Base-by-base conservation (phyloP, 2,329 filamentous ascomycete genomes). In the Harringtonia lauricola region DNA sequence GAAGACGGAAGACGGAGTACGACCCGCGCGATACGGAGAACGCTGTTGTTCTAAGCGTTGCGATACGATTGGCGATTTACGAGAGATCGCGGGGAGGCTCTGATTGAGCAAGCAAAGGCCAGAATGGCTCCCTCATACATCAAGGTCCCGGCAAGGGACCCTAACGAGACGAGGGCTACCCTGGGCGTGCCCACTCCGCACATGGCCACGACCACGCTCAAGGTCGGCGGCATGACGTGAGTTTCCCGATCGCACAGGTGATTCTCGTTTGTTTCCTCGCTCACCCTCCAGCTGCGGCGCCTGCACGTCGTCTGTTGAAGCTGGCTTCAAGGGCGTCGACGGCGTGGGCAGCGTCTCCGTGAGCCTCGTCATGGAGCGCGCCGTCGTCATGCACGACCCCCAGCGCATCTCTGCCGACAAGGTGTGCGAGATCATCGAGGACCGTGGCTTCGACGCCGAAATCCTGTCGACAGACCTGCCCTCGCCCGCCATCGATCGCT, bases 221-320 rank as follows among this genome's bases (percentile, higher is more conserved):
- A 83, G 57, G 83, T 98, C 34, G 87, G 84, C 52, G 92, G 92
- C 54, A 98, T 83, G 79, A 83, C 80, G 74, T 79, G 66, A 71
- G 72, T 72, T 18, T 7, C 18, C 22, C 14, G 34, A 33, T 43
- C 42, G 14, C 33, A 39, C 14, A 12, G 19, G 24, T 22, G 7
- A 22, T 9, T 24, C 14, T 22, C 28, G 8, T 26, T 10, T 24
- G 19, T n/a, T 31, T 35, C 19, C 15, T 28, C 30, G 13, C 19
- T 21, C 24, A 10, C 24, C 24, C 10, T 21, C 35, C 24, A 79
- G 74, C 51, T 98, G 92, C 66, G 89, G 90, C 58, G 83, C 90
- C 54, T 98, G 92, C 61, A 95, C 90, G 24, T 94, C 89, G 36
- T 83, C 92, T n/a, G 83, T 98, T 54, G 90, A 96, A 71, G 78